Evolutionary conservation across 768 basidiomycete species (phyloP), one percentile per base, ranked within the genome.

Genomic region (Leucosporidium scottii): DNA sequence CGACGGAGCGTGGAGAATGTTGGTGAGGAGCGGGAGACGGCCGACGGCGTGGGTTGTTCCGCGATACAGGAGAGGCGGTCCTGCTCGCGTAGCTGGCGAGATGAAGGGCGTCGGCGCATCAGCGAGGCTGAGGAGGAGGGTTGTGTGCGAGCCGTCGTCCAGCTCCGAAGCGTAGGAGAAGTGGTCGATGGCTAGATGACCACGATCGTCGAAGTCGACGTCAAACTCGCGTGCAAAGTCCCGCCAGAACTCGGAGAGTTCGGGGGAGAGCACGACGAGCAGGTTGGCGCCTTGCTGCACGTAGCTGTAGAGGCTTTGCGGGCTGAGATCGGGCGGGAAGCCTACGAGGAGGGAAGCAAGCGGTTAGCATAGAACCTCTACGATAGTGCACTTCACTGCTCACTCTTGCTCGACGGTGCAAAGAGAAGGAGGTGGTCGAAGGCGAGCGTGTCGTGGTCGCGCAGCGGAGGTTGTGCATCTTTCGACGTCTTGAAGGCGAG

Each of bases 171-270:
- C 51, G 75, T 85, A 83, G 30, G 86, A 86, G 81, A 92, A 90
- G 78, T 94, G 90, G 5, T 93, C 93, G 69, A 94, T 76, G 59
- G 96, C 83, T 3, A 87, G 87, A 0, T 87, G 87, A 2, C 87
- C 87, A 2, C 91, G 88, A 8, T 91, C 90, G 23, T 90, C 89
- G 30, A 91, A 87, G 61, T 91, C 84, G 64, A 98, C 82, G 48
- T 89, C 89, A 82, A 98, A 98, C 81, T 99, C 96, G 59, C 90
- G 78, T 0, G 92, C 90, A 63, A 94, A 93, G 80, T 51, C 89
- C 81, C 3, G 86, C 86, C 79, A 88, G 84, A 79, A 84, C 87
- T 73, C 80, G 12, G 78, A 74, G 50, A 79, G 62, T 28, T 65
- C 50, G 18, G 87, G 81, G 2, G 90, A 88, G 67, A 94, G 84